Evolutionary conservation across 78 protist species (phyloP).

Genomic region (Emiliania huxleyi): DNA sequence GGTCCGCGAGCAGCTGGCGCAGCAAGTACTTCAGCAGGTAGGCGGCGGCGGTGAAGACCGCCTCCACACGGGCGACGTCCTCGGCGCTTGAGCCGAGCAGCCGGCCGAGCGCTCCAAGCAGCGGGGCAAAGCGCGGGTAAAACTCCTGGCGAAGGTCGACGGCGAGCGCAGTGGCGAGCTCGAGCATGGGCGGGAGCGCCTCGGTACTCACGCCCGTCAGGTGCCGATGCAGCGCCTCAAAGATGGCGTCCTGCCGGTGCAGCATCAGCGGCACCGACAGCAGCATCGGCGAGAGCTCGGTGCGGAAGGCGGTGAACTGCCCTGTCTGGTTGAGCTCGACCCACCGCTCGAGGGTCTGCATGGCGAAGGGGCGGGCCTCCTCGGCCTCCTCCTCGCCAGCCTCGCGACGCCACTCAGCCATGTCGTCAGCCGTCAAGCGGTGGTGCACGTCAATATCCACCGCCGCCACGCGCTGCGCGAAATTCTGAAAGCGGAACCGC

Average conservation of each 20-base stretch:
- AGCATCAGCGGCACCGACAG: constrained; percentile 6
- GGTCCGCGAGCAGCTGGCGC: background rate
- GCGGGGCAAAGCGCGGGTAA: background rate
- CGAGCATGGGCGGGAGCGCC: background rate
- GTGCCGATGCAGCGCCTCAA: background rate
- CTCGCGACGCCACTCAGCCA: background rate
- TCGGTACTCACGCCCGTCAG: background rate
- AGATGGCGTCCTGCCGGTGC: background rate
- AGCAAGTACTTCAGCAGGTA: background rate
- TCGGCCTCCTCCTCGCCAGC: too few relatives aligned
- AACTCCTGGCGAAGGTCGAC: constrained; percentile 10
- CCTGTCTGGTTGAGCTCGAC: background rate
- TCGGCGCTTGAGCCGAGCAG: background rate
- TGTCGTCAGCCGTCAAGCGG: background rate
- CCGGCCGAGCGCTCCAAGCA: background rate
- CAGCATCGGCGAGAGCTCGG: background rate
- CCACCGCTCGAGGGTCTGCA: background rate
- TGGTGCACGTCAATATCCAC: background rate
- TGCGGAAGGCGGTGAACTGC: background rate
- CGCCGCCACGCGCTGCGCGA: background rate
- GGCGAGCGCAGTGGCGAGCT: background rate
- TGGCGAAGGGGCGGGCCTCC: background rate
- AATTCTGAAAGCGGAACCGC: background rate
- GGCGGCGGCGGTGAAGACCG: background rate
- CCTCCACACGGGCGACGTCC: background rate